Evolutionary conservation across 495 filamentous ascomycete species (phyloP), one percentile per base, ranked within the genome.

Genomic region (Cercophora scortea): DNA sequence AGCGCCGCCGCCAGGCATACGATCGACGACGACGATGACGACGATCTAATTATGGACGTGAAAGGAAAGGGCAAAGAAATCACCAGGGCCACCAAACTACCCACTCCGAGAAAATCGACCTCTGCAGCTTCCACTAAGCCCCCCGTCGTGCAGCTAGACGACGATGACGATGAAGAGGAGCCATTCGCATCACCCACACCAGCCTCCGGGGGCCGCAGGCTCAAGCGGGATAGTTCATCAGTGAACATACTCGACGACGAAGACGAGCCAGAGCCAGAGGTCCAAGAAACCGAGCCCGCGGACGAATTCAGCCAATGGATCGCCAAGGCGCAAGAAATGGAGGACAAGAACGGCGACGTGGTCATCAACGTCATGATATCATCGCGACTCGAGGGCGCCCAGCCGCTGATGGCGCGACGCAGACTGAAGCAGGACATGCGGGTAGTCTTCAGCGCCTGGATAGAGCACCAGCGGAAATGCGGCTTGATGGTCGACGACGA

Each of bases 271-370:
- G 33, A 40, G 13, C 48, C 47, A 10, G 13, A 38, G 0, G 9
- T 55, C 15, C 39, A 38, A 16, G 33, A 47, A 15, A 49, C 46
- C 39, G 77, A 85, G 53, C 75, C 91, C 43, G 81, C 80, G 33
- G 87, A 95, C 40, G 89, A 95, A 61, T 95, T 84, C 73, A 91
- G 42, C 53, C 45, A 53, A 33, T 63, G 58, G 60, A 43, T 57
- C 12, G 32, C 40, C 39, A 54, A 61, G 44, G 64, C 61, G 9
- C 49, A 47, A 42, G 43, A 46, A 8, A n/a, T 53, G 2, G 52
- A 54, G 25, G 42, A 17, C 2, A 0, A 45, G 10, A 45, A 39
- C n/a, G 32, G 47, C 3, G 32, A 56, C 10, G 40, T 51, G 32
- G 19, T 56, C 18, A 43, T 62, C n/a, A 43, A 19, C 8, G 12